These are phyloP conservation scores for Leptographium radiaticola DNA, from an alignment of 2,329 filamentous ascomycete genomes.

Conservation along the genomic window DNA sequence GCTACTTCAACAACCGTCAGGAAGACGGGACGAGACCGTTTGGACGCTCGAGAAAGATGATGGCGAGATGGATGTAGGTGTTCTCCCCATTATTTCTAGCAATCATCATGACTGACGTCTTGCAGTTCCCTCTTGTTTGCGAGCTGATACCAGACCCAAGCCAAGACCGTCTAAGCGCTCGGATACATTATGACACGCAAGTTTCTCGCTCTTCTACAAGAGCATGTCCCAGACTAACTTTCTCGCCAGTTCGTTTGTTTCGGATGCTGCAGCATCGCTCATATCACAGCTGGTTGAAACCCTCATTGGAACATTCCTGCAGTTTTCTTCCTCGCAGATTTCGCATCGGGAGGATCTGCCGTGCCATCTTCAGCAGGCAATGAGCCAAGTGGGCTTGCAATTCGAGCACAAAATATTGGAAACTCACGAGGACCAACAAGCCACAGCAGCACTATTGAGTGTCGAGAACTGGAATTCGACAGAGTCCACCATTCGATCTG, in stretches of 20 bases:
- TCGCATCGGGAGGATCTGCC: conserved; percentile 1
- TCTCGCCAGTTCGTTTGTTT: not conserved
- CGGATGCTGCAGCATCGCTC: not conserved
- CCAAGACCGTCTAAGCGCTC: conserved; percentile 40
- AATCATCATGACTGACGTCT: not conserved
- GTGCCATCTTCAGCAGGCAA: not conserved
- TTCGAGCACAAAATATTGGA: not conserved
- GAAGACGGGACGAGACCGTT: conserved; percentile 38
- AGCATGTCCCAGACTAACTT: not conserved
- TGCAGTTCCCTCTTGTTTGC: conserved; percentile 57
- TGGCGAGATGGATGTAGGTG: conserved; percentile 53
- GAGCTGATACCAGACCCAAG: conserved; percentile 50
- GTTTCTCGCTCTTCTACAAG: conserved; percentile 7
- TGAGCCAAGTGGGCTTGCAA: not conserved
- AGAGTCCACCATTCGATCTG: conserved; percentile 39
- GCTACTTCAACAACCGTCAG: conserved; percentile 56
- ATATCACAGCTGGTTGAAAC: conserved; percentile 5
- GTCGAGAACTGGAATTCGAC: conserved; percentile 31
- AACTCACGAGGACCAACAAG: not conserved
- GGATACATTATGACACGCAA: conserved; percentile 48
- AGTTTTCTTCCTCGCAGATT: conserved; percentile 6
- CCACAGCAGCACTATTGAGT: not conserved
- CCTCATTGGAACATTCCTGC: conserved; percentile 3
- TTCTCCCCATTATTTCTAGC: too few relatives aligned
- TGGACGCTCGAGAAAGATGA: conserved; percentile 46